Percentiles rank a stretch among this genome's conserved stretches.
Conservation (phyloP, 2,329 filamentous ascomycete species). For the Colletotrichum echinochloae region DNA sequence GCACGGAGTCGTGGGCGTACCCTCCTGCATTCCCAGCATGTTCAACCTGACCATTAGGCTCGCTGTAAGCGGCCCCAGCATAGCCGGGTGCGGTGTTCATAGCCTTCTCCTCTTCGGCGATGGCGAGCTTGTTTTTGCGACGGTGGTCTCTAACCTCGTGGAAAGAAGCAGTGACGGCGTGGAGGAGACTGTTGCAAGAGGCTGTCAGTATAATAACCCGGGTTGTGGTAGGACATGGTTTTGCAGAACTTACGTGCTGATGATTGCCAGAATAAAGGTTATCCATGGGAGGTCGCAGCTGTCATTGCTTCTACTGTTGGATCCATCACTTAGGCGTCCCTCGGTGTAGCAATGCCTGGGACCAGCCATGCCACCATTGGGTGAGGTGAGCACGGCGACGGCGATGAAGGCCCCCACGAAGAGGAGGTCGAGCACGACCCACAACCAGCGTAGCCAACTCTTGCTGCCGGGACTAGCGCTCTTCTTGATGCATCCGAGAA, state of each 20-base stretch:
- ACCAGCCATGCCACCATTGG: slow-evolving; percentile 50
- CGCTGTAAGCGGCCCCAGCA: background rate
- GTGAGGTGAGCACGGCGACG: slow-evolving; percentile 54
- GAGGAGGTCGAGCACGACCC: slow-evolving; percentile 54
- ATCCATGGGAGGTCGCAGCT: slow-evolving; percentile 14
- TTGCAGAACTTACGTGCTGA: slow-evolving; percentile 4
- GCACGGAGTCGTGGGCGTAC: background rate
- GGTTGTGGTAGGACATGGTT: background rate
- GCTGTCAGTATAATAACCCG: background rate
- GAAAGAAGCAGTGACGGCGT: slow-evolving; percentile 56
- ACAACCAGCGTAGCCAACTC: slow-evolving; percentile 52
- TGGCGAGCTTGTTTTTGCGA: slow-evolving; percentile 2
- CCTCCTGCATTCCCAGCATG: background rate
- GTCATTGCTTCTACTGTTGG: background rate
- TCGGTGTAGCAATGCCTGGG: slow-evolving; percentile 42
- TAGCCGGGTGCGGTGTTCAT: background rate
- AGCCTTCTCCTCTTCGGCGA: slow-evolving; percentile 11
- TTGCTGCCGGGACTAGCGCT: slow-evolving; percentile 43
- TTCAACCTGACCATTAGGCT: background rate
- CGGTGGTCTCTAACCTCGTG: slow-evolving; percentile 47
- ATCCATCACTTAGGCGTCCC: background rate
- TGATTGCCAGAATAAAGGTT: background rate
- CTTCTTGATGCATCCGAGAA: slow-evolving; percentile 51
- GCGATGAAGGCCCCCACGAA: slow-evolving; percentile 58
- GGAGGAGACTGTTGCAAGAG: slow-evolving; percentile 50